Conservation (phyloP, 2,329 filamentous ascomycete genomes). For the Zalaria sp. region DNA sequence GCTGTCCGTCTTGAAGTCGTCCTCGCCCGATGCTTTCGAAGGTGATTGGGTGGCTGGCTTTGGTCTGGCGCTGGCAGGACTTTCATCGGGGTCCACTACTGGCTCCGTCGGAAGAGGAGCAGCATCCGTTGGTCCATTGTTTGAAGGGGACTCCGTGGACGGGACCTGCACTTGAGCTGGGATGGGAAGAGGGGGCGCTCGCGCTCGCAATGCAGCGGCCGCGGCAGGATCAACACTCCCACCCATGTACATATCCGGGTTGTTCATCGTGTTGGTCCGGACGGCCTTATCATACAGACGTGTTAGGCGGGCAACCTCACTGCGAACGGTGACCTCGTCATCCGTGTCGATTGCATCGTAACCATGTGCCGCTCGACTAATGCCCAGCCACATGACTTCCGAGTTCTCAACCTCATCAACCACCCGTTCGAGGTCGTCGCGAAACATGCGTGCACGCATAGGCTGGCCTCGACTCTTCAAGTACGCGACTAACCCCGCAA, state of each 20-base stretch:
- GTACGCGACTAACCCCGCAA: slow-evolving; percentile 26
- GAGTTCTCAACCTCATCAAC: slow-evolving; percentile 28
- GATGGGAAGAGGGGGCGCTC: slow-evolving; percentile 1
- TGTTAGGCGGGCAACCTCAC: slow-evolving; percentile 20
- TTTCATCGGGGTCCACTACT: slow-evolving; percentile 12
- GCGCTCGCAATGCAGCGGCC: slow-evolving; percentile 11
- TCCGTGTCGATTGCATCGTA: slow-evolving; percentile 33
- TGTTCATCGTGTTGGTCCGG: slow-evolving; percentile 23
- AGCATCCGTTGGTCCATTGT: background rate
- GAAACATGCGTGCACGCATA: slow-evolving; percentile 25
- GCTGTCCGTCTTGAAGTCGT: too few species aligned
- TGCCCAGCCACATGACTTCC: slow-evolving; percentile 29
- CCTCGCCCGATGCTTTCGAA: too few species aligned
- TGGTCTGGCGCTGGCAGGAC: slow-evolving; percentile 10
- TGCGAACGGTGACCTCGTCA: slow-evolving; percentile 26
- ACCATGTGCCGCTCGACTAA: slow-evolving; percentile 26
- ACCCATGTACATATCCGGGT: slow-evolving; percentile 24
- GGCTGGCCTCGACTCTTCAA: slow-evolving; percentile 26
- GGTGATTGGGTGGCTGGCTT: background rate
- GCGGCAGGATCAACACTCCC: slow-evolving; percentile 12
- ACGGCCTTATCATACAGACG: slow-evolving; percentile 24
- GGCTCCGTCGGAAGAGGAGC: too few species aligned
- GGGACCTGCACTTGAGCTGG: too few species aligned
- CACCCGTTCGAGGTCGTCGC: slow-evolving; percentile 25
- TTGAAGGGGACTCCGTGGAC: too few species aligned